Evolutionary conservation across 306 rosid genomes (phyloP).

Genomic region (Pterocarpus santalinus): DNA sequence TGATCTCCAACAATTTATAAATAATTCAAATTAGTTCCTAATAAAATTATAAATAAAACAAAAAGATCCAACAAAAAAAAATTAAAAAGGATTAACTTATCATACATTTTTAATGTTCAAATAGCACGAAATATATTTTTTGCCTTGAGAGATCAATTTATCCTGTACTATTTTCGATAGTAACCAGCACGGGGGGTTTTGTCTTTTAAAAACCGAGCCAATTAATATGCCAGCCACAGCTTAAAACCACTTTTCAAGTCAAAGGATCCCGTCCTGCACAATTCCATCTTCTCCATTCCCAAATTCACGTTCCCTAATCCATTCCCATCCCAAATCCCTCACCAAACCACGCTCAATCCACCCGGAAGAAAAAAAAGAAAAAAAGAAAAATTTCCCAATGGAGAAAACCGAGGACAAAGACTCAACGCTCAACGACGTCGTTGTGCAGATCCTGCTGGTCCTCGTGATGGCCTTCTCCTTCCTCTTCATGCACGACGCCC

Average conservation of each 20-base stretch:
- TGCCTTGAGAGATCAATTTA: no score
- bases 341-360: neutral
- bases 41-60: no score
- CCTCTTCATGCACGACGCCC: slow-evolving; percentile 67
- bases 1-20: no score
- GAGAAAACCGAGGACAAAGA: slow-evolving; percentile 26
- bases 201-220: no score
- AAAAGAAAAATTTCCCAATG: neutral
- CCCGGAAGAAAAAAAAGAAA: neutral
- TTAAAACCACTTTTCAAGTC: neutral
- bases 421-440: slow-evolving; percentile 51
- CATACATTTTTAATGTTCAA: no score
- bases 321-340: slow-evolving; percentile 1
- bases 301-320: neutral
- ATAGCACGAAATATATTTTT: no score
- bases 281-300: neutral
- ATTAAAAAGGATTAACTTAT: no score
- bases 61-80: no score
- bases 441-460: slow-evolving; percentile 58
- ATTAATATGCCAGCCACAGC: neutral
- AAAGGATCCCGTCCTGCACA: neutral
- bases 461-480: slow-evolving; percentile 59
- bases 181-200: no score
- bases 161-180: no score
- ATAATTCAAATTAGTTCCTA: no score